Base-by-base conservation (phyloP, 2,329 filamentous ascomycete species). In the Sclerotinia borealis region DNA sequence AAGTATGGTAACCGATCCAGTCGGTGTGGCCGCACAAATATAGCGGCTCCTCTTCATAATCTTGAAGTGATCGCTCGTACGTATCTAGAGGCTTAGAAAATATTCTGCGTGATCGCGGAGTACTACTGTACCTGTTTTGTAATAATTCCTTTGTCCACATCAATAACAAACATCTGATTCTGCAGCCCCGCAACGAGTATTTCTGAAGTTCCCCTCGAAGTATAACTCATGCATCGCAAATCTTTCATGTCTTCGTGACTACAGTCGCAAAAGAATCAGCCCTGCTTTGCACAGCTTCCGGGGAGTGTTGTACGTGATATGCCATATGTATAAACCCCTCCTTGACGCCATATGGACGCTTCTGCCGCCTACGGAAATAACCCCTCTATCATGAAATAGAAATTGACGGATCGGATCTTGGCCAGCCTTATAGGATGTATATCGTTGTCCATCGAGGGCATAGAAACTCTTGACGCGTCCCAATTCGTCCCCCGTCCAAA, bases 191-290 rank as follows among this genome's bases (percentile, higher is more conserved):
- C 95, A 39, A 93, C 90, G 25, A 99, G 79, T 63, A 99, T 88
- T 72, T 96, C 90, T 17, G 85, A 84, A 31, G 90, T 91, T 10
- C 89, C 89, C 72, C 92, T 92, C 34, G 91, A 92, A 1, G 92
- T 96, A 74, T 96, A 97, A 75, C 90, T 93, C 92, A 98, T 98
- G 76, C 95, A 98, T 70, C 87, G 86, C 68, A 99, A 79, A 73
- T 97, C 91, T 67, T 83, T 86, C 88, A 98, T 96, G 63, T 89
- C 88, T 34, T 86, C 80, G 72, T 86, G 82, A 68, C 88, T 90
- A 68, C 68, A 69, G 41, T 50, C 50, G n/a, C 45, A 22, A 39
- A 31, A 34, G 8, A 41, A 63, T 71, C 64, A 73, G 71, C 60
- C 54, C 65, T 59, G 11, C 31, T n/a, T 31, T 36, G 31, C 19